Evolutionary conservation across 2,329 filamentous ascomycete species (phyloP).

Genomic region (Aspergillus oerlinghausenensis): DNA sequence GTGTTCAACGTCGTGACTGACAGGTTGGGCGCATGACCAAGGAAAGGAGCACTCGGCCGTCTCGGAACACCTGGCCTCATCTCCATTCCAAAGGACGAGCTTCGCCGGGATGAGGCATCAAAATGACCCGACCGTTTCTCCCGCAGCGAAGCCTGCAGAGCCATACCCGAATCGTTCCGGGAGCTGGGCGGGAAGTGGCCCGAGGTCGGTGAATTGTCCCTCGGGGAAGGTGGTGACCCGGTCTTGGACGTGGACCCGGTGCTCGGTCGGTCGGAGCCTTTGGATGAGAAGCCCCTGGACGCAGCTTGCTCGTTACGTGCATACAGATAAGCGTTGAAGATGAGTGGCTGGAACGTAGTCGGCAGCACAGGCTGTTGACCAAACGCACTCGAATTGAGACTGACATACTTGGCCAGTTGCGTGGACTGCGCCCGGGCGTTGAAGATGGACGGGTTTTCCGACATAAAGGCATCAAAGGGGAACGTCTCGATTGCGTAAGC

Average conservation of each 20-base stretch:
- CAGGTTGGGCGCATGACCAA: conserved; percentile 52
- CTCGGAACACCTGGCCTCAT: conserved; percentile 54
- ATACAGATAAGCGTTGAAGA: conserved; percentile 89
- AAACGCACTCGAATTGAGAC: conserved; percentile 84
- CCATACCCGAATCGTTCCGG: conserved; percentile 86
- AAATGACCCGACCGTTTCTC: conserved; percentile 96
- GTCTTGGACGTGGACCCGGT: conserved; percentile 59
- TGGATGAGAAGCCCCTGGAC: conserved; percentile 39
- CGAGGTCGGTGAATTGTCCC: conserved; percentile 67
- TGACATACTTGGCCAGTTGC: conserved; percentile 78
- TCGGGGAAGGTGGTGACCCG: conserved; percentile 54
- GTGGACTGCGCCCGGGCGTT: conserved; percentile 65
- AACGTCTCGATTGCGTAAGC: conserved; percentile 91
- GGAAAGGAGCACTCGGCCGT: conserved; percentile 67
- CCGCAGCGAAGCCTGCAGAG: conserved; percentile 75
- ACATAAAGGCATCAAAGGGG: conserved; percentile 83
- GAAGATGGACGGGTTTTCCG: conserved; percentile 78
- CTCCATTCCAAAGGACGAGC: conserved; percentile 86
- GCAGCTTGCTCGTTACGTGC: conserved; percentile 60
- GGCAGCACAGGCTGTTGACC: conserved; percentile 57
- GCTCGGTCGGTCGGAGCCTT: conserved; percentile 62
- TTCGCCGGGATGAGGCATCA: conserved; percentile 72
- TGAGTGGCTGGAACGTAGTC: conserved; percentile 53
- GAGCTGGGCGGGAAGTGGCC: conserved; percentile 78
- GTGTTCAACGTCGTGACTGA: conserved; percentile 44